Evolutionary conservation across 2,329 filamentous ascomycete genomes (phyloP), one percentile per base, ranked within the genome.

Genomic region (Epichloe gansuensis): DNA sequence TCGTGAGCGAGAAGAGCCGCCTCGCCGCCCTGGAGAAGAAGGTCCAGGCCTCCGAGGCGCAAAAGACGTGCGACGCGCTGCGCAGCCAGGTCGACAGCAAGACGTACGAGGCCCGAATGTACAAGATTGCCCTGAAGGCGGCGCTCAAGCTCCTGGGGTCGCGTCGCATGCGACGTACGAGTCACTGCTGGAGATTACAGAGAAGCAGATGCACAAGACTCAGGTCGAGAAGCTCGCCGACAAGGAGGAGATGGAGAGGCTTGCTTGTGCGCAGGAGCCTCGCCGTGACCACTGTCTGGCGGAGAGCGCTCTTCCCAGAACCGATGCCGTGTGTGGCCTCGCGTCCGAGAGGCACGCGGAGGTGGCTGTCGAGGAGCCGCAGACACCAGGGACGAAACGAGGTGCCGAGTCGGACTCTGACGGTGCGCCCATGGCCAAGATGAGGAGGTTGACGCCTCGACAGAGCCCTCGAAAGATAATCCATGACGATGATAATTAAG

Each of bases 101-200:
- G 13, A n/a, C 13, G n/a, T 53, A 43, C 25, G 37, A 54, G 17
- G 41, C 45, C 7, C 51, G 51, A 4, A 17, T 50, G 49, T 48
- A 43, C 48, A 50, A 53, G 17, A 54, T 54, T 7, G 55, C 55
- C 11, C 46, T 57, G 5, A 42, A 42, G 5, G 53, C 53, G 3
- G 51, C 46, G 1, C 55, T 55, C 43, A 54, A 57, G 43, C 23
- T 57, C 37, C 37, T 2, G 38, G 37, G 4, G 8, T 55, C 6
- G 34, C 3, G 5, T 38, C 41, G 9, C 51, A 52, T 13, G 13
- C 46, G 4, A 52, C 55, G 9, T 42, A 52, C 5, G 28, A 21
- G 1, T 17, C n/a, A 9, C 35, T 57, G 1, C 3, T 57, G 5
- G 5, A 38, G 43, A 9, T 7, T 34, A 57, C 53, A n/a, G 34